These are phyloP conservation scores for Oidium heveae DNA, from an alignment of 2,329 filamentous ascomycete genomes.

Conservation along the genomic window DNA sequence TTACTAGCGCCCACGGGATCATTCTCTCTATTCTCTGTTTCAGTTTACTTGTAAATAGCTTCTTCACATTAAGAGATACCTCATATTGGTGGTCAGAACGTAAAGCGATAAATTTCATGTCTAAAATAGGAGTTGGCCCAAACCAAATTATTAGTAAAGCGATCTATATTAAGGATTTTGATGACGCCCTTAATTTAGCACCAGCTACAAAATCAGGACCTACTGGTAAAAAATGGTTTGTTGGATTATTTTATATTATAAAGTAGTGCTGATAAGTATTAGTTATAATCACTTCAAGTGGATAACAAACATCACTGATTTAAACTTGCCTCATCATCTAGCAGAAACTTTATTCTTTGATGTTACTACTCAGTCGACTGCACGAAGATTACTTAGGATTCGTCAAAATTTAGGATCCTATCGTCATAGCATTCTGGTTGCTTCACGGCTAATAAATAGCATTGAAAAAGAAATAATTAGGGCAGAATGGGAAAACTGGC, in stretches of 20 bases:
- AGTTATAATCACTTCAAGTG: slow-evolving; percentile 35
- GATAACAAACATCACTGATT: slow-evolving; percentile 30
- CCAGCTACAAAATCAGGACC: slow-evolving; percentile 4
- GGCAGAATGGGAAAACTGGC: slow-evolving; percentile 85
- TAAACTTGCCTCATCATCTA: slow-evolving; percentile 29
- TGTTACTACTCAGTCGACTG: slow-evolving; percentile 25
- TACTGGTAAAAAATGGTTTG: slow-evolving; percentile 25
- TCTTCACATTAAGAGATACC: slow-evolving; percentile 48
- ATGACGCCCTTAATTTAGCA: slow-evolving; percentile 25
- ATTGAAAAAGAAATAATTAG: slow-evolving; percentile 68
- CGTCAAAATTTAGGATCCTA: slow-evolving; percentile 63
- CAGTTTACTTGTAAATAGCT: slow-evolving; percentile 47
- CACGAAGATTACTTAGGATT: slow-evolving; percentile 45
- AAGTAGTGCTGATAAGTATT: slow-evolving; percentile 4
- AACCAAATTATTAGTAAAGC: slow-evolving; percentile 62
- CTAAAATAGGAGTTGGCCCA: slow-evolving; percentile 51
- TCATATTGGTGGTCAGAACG: slow-evolving; percentile 71
- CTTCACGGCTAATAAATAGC: slow-evolving; percentile 69
- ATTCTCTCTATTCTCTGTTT: slow-evolving; percentile 42
- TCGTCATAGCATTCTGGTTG: slow-evolving; percentile 73
- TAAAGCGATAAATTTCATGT: slow-evolving; percentile 59
- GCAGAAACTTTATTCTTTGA: slow-evolving; percentile 23
- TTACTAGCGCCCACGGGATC: slow-evolving; percentile 47
- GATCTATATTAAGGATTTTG: slow-evolving; percentile 61
- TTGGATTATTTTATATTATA: background rate